phyloP scores from a whole-genome alignment of 345 rosid genomes.

The Viola odorata region DNA sequence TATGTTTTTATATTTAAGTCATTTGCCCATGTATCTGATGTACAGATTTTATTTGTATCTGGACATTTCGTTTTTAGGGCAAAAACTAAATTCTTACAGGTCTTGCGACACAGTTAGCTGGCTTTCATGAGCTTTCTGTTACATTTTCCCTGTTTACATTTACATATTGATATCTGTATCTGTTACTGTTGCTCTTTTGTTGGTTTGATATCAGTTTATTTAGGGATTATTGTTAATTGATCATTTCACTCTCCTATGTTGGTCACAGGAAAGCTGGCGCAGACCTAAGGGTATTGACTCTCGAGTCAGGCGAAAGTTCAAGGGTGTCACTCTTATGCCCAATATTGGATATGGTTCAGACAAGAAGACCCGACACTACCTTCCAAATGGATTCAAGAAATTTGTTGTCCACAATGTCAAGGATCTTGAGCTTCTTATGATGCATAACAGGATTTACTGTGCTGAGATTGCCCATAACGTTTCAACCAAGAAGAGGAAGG shows the following conservation, averaged over 20 bases:
- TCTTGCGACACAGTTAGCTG: slow-evolving; percentile 74
- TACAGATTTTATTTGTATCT: slow-evolving; percentile 48
- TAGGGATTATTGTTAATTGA: not conserved
- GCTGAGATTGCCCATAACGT: slow-evolving; percentile 84
- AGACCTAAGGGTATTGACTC: slow-evolving; percentile 90
- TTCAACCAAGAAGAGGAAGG: slow-evolving; percentile 78
- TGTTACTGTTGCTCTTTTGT: not conserved
- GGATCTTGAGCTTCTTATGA: slow-evolving; percentile 82
- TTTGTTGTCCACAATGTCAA: slow-evolving; percentile 65
- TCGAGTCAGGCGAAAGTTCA: slow-evolving; percentile 75
- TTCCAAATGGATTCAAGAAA: slow-evolving; percentile 82
- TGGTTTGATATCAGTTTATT: not conserved
- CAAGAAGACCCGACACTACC: slow-evolving; percentile 76
- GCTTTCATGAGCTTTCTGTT: slow-evolving; percentile 46
- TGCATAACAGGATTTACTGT: slow-evolving; percentile 90
- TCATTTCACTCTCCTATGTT: not conserved
- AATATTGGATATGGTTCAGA: slow-evolving; percentile 77
- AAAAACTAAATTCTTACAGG: slow-evolving; percentile 42
- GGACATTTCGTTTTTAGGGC: slow-evolving; percentile 74
- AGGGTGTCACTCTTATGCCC: slow-evolving; percentile 75
- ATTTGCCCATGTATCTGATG: slow-evolving; percentile 79
- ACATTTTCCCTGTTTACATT: slow-evolving; percentile 56
- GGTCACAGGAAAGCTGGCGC: slow-evolving; percentile 61
- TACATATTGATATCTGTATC: no score
- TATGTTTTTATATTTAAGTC: not conserved